phyloP scores from a whole-genome alignment of 73 alveolate genomes.

The Tetrahymena elliotti region DNA sequence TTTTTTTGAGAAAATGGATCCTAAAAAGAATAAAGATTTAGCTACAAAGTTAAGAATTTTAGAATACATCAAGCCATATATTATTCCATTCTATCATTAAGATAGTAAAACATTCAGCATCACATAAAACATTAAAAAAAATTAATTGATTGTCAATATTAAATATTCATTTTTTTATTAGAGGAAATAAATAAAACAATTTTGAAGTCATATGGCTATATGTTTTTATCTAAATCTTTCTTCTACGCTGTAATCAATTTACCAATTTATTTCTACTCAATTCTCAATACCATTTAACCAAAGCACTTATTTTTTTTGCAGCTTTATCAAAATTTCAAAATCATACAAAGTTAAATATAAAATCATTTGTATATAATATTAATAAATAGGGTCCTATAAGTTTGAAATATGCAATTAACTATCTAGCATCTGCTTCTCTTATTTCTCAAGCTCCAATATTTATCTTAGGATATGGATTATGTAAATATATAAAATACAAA shows the following conservation, averaged over 20 bases:
- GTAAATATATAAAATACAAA: too few relatives aligned
- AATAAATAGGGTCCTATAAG: background rate
- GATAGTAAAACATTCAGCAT: background rate
- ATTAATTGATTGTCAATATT: too few relatives aligned
- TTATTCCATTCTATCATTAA: background rate
- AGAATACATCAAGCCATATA: background rate
- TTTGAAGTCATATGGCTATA: background rate
- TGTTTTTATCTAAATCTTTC: background rate
- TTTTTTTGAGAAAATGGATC: background rate
- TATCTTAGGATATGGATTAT: background rate
- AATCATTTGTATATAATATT: background rate
- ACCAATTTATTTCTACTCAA: background rate
- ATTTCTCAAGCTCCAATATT: background rate
- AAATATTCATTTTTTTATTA: background rate
- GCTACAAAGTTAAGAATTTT: background rate
- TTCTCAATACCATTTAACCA: background rate
- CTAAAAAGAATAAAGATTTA: background rate
- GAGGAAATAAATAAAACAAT: background rate
- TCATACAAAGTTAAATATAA: background rate
- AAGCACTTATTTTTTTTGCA: background rate
- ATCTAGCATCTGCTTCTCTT: background rate
- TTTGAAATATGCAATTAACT: background rate
- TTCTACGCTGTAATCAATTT: background rate
- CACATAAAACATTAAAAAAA: background rate
- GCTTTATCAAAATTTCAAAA: background rate